These are phyloP conservation scores for Pisolithus orientalis DNA, from an alignment of 768 basidiomycete species.

Conservation along the genomic window DNA sequence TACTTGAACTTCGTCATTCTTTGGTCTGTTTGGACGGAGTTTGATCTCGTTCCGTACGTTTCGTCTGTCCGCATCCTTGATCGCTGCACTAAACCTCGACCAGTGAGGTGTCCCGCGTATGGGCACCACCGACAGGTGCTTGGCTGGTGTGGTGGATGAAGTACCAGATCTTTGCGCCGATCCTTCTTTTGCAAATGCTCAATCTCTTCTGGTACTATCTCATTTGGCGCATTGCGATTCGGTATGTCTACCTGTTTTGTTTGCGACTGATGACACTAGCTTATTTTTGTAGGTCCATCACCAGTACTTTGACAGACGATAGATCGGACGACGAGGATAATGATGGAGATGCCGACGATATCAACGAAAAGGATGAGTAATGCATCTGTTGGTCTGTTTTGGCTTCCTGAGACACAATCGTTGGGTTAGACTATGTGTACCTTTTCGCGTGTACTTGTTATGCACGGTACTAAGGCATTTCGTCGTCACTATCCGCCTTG, in stretches of 20 bases:
- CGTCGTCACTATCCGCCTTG: slow-evolving; percentile 2
- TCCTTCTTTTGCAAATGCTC: slow-evolving; percentile 70
- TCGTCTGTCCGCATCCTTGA: neutral
- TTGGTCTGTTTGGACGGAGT: slow-evolving; percentile 81
- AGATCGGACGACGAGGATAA: slow-evolving; percentile 77
- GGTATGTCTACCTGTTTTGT: slow-evolving; percentile 40
- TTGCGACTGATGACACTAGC: slow-evolving; percentile 6
- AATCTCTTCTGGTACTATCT: slow-evolving; percentile 94
- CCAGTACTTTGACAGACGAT: slow-evolving; percentile 51
- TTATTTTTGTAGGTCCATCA: slow-evolving; percentile 43
- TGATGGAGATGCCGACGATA: slow-evolving; percentile 29
- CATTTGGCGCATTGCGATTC: slow-evolving; percentile 68
- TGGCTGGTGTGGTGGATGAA: slow-evolving; percentile 77
- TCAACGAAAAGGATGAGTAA: slow-evolving; percentile 27
- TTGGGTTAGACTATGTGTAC: neutral
- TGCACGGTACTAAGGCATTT: slow-evolving; percentile 1
- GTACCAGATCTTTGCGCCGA: slow-evolving; percentile 71
- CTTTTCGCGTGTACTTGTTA: neutral
- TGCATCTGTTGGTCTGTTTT: neutral
- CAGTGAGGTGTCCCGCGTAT: slow-evolving; percentile 51
- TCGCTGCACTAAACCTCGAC: neutral
- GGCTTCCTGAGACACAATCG: neutral
- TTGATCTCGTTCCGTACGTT: slow-evolving; percentile 67
- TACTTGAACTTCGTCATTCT: slow-evolving; percentile 84
- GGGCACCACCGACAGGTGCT: slow-evolving; percentile 54